A percentile compares a stretch with the other conserved stretches of the same genome.
Evolutionary conservation across 2,329 filamentous ascomycete genomes (phyloP).

Genomic region (Aaosphaeria pasadenensis): DNA sequence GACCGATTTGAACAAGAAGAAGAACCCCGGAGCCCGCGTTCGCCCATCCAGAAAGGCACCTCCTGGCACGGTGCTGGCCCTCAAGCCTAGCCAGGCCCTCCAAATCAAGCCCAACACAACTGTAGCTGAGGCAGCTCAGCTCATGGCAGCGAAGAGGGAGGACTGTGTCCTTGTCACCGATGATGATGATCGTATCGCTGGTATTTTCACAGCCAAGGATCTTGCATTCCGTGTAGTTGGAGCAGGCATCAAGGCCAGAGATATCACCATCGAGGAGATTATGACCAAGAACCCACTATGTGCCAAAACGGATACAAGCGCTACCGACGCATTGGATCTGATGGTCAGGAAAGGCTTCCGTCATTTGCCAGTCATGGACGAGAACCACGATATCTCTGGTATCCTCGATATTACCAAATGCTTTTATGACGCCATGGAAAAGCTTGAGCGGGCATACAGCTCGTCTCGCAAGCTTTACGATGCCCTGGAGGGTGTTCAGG

Average conservation of each 20-base stretch:
- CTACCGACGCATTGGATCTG: conserved; percentile 92
- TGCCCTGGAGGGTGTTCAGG: conserved; percentile 95
- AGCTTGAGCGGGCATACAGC: conserved; percentile 93
- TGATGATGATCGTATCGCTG: conserved; percentile 94
- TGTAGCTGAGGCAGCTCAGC: conserved; percentile 91
- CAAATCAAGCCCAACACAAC: conserved; percentile 96
- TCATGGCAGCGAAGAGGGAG: conserved; percentile 98
- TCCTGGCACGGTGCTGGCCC: conserved; percentile 89
- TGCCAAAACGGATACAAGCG: conserved; percentile 94
- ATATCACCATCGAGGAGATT: conserved; percentile 92
- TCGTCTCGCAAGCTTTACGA: conserved; percentile 98
- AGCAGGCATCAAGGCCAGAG: conserved; percentile 80
- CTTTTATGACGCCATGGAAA: conserved; percentile 99
- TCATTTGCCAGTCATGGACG: conserved; percentile 98
- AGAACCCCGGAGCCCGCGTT: conserved; percentile 72
- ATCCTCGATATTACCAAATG: conserved; percentile 99
- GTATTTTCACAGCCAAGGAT: conserved; percentile 99
- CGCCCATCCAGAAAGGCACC: conserved; percentile 89
- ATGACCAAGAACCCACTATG: conserved; percentile 99
- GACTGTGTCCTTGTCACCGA: conserved; percentile 98
- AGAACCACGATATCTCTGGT: conserved; percentile 98
- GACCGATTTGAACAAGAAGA: conserved; percentile 97
- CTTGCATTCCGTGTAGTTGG: conserved; percentile 96
- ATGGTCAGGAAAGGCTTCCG: conserved; percentile 99
- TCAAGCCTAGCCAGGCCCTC: conserved; percentile 91